A percentile compares a stretch with the other conserved stretches of the same genome.
Evolutionary conservation across 1,284 basidiomycete genomes (phyloP).

Genomic region (Sphagnurus paluster): DNA sequence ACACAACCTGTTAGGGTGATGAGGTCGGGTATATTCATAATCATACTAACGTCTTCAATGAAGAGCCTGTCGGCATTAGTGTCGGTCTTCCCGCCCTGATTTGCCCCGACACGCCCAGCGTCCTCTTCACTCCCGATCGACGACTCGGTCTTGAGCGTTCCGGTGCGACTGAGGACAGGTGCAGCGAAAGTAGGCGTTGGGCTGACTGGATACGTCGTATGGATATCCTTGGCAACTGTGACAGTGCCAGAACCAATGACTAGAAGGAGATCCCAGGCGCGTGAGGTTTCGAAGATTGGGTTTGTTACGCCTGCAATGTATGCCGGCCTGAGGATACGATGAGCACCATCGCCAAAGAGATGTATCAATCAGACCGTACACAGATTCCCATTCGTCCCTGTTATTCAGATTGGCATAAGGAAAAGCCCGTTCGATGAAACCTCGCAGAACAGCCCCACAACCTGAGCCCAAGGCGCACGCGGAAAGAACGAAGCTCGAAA

Average conservation of each 20-base stretch:
- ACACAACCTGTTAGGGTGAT: slow-evolving; percentile 3
- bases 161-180: slow-evolving; percentile 51
- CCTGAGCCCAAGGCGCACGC: slow-evolving; percentile 92
- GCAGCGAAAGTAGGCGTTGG: slow-evolving; percentile 39
- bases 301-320: slow-evolving; percentile 97
- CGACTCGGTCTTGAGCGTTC: slow-evolving; percentile 62
- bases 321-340: slow-evolving; percentile 58
- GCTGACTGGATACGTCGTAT: slow-evolving; percentile 53
- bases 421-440: slow-evolving; percentile 87
- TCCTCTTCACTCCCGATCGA: slow-evolving; percentile 65
- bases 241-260: slow-evolving; percentile 87
- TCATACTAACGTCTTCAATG: slow-evolving; percentile 82
- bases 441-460: slow-evolving; percentile 81
- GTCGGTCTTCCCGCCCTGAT: slow-evolving; percentile 48
- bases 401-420: slow-evolving; percentile 92
- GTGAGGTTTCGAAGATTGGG: slow-evolving; percentile 88
- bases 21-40: neutral
- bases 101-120: slow-evolving; percentile 42
- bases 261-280: slow-evolving; percentile 90
- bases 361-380: slow-evolving; percentile 49
- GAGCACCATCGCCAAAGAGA: neutral
- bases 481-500: slow-evolving; percentile 88
- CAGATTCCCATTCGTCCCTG: slow-evolving; percentile 85
- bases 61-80: slow-evolving; percentile 79
- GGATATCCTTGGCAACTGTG: slow-evolving; percentile 84